Conservation (phyloP, 208 protist species). For the Leishmania arabica region DNA sequence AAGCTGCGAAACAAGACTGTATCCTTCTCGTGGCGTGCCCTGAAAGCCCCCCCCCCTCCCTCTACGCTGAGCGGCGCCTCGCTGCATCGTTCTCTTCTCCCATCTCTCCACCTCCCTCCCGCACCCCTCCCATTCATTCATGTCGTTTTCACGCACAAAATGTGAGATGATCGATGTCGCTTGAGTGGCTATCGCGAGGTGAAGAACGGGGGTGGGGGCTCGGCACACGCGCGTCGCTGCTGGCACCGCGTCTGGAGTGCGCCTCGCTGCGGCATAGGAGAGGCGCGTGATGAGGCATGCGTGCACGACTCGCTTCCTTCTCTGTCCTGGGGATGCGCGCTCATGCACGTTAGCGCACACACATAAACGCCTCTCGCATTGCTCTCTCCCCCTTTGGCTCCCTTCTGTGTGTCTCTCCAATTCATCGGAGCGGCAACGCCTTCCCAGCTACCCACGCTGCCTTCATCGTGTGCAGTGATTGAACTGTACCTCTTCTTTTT, state of each 20-base stretch:
- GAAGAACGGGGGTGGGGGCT: background rate
- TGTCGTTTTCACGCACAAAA: background rate
- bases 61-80: background rate
- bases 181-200: background rate
- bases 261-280: background rate
- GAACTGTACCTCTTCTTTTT: background rate
- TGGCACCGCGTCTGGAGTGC: background rate
- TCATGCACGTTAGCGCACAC: background rate
- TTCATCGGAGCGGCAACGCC: background rate
- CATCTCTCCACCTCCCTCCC: background rate
- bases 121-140: background rate
- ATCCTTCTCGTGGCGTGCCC: background rate
- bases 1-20: background rate
- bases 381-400: background rate
- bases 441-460: background rate
- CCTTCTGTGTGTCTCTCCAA: background rate
- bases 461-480: background rate
- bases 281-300: background rate
- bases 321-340: no score
- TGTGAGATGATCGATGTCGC: background rate
- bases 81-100: background rate
- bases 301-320: background rate
- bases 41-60: background rate
- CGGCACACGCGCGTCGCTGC: background rate
- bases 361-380: background rate